These are phyloP conservation scores for Anthracocystis setariae DNA, from an alignment of 1,284 basidiomycete species.

Conservation along the genomic window DNA sequence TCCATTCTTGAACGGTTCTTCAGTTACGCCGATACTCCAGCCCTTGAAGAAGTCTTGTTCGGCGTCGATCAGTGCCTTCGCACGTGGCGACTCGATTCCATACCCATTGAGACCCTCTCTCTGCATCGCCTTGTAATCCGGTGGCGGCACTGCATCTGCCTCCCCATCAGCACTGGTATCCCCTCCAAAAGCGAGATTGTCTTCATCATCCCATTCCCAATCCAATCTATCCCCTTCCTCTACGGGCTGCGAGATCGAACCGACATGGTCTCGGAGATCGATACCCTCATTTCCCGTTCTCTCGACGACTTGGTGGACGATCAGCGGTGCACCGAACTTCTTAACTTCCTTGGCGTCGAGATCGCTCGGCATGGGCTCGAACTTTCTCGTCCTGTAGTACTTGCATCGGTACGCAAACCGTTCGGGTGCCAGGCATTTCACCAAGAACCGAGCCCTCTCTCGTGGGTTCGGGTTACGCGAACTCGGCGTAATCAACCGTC, in stretches of 20 bases:
- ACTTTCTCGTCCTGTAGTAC: conserved; percentile 29
- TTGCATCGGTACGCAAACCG: conserved; percentile 28
- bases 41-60: conserved; percentile 43
- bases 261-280: conserved; percentile 19
- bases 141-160: conserved; percentile 5
- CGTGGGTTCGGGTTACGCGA: conserved; percentile 27
- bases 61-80: conserved; percentile 28
- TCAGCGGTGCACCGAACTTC: conserved; percentile 29
- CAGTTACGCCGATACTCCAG: conserved; percentile 44
- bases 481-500: conserved; percentile 35
- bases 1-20: conserved; percentile 41
- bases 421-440: conserved; percentile 46
- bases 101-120: conserved; percentile 23
- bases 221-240: conserved; percentile 7
- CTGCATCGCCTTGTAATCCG: conserved; percentile 23
- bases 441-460: conserved; percentile 32
- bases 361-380: conserved; percentile 43
- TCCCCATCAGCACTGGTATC: background rate
- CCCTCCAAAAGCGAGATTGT: conserved; percentile 4
- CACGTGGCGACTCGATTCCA: conserved; percentile 27
- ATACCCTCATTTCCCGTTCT: conserved; percentile 28
- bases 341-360: conserved; percentile 24
- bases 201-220: conserved; percentile 46
- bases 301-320: conserved; percentile 29
- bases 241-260: no score